phyloP scores from a whole-genome alignment of 1,139 yeast species.

The Saccharomyces hybrid region DNA sequence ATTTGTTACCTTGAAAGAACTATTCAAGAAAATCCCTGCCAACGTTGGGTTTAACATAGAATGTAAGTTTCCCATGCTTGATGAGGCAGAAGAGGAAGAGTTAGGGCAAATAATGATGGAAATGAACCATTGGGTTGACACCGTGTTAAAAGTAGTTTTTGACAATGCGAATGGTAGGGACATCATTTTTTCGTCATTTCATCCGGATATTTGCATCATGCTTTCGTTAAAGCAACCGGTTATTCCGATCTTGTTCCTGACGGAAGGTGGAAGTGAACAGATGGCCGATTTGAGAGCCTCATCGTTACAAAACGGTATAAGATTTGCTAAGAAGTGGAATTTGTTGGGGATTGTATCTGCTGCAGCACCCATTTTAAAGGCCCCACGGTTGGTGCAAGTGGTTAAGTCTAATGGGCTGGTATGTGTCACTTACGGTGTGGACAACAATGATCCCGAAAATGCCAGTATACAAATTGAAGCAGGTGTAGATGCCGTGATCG shows the following conservation, averaged over 20 bases:
- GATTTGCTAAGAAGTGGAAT: conserved; percentile 90
- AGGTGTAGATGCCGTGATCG: conserved; percentile 97
- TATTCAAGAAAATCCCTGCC: conserved; percentile 71
- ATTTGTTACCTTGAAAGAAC: conserved; percentile 80
- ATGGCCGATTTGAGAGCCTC: conserved; percentile 90
- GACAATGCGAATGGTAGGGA: conserved; percentile 77
- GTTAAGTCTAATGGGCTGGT: conserved; percentile 87
- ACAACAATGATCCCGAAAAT: conserved; percentile 77
- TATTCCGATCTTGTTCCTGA: conserved; percentile 78
- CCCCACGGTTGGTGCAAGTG: conserved; percentile 83
- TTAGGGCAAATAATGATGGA: conserved; percentile 83
- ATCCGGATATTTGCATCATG: conserved; percentile 85
- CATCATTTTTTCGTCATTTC: conserved; percentile 85
- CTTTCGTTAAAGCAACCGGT: conserved; percentile 88
- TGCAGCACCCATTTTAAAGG: conserved; percentile 71
- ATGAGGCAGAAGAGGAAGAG: conserved; percentile 82
- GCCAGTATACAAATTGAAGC: conserved; percentile 84
- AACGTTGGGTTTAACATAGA: conserved; percentile 92
- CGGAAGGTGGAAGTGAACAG: conserved; percentile 73
- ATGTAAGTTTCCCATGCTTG: conserved; percentile 91
- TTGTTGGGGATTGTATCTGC: conserved; percentile 88
- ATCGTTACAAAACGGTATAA: conserved; percentile 81
- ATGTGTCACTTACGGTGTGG: conserved; percentile 84
- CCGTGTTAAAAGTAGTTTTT: conserved; percentile 71
- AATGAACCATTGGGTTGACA: conserved; percentile 78